A percentile compares a stretch with the other conserved stretches of the same genome.
These are phyloP conservation scores for Verticillium dahliae DNA, from an alignment of 2,329 filamentous ascomycete genomes.

Conservation along the genomic window DNA sequence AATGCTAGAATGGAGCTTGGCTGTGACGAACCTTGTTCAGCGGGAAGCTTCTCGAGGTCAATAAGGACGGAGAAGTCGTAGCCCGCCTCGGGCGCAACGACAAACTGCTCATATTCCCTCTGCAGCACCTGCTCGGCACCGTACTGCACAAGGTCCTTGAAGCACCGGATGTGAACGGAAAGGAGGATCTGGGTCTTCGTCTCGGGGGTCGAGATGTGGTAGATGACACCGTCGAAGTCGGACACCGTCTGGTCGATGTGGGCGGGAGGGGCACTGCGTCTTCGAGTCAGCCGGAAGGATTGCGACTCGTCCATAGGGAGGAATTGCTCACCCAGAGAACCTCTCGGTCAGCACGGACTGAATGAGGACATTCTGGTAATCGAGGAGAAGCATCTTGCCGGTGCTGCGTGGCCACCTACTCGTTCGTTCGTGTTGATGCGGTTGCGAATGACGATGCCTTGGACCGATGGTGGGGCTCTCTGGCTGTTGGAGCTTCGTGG, in stretches of 20 bases:
- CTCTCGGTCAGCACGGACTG: slow-evolving; percentile 93
- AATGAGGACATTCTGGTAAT: slow-evolving; percentile 98
- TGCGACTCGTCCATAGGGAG: slow-evolving; percentile 6
- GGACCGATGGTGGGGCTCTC: slow-evolving; percentile 10
- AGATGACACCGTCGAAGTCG: slow-evolving; percentile 98
- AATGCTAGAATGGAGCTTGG: neutral
- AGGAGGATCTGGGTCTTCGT: slow-evolving; percentile 90
- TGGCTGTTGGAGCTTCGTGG: slow-evolving; percentile 4
- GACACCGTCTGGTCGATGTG: slow-evolving; percentile 98
- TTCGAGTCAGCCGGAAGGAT: slow-evolving; percentile 29
- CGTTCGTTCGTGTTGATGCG: slow-evolving; percentile 5
- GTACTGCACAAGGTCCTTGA: slow-evolving; percentile 83
- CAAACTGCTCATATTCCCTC: slow-evolving; percentile 90
- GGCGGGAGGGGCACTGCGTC: slow-evolving; percentile 66
- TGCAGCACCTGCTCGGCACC: slow-evolving; percentile 87
- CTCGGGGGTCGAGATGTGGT: slow-evolving; percentile 96
- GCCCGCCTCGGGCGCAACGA: slow-evolving; percentile 77
- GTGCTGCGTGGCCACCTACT: slow-evolving; percentile 3
- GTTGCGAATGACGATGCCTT: slow-evolving; percentile 11
- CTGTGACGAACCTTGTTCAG: slow-evolving; percentile 58
- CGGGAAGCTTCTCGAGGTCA: slow-evolving; percentile 81
- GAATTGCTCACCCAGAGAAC: slow-evolving; percentile 66
- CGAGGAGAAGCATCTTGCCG: slow-evolving; percentile 77
- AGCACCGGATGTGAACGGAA: slow-evolving; percentile 94
- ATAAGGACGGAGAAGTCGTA: slow-evolving; percentile 95